A percentile compares a stretch with the other conserved stretches of the same genome.
Evolutionary conservation across 2,329 filamentous ascomycete genomes (phyloP).

Genomic region (Acephala macrosclerotiorum): DNA sequence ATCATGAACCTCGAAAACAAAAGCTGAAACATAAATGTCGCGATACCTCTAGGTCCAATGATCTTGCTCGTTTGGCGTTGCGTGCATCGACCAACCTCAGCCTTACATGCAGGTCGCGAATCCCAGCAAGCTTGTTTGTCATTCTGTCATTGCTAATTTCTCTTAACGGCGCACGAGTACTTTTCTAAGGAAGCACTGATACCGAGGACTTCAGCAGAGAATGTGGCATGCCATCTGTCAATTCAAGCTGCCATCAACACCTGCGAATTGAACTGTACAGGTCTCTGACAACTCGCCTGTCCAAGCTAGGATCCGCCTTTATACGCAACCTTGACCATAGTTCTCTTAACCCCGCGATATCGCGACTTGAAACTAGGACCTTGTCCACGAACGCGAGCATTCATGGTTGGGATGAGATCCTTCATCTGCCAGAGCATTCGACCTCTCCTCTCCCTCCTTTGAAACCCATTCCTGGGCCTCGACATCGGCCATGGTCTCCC

Average conservation of each 20-base stretch:
- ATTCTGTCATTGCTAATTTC: slow-evolving; percentile 41
- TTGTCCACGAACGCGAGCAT: slow-evolving; percentile 33
- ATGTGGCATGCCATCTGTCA: slow-evolving; percentile 25
- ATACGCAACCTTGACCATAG: slow-evolving; percentile 41
- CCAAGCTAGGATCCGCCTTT: slow-evolving; percentile 35
- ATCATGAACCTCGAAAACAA: slow-evolving; percentile 20
- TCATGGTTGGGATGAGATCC: slow-evolving; percentile 43
- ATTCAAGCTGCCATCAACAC: not conserved
- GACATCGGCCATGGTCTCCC: slow-evolving; percentile 43
- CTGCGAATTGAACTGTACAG: slow-evolving; percentile 19
- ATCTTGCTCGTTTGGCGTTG: slow-evolving; percentile 10
- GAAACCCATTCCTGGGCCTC: slow-evolving; percentile 31
- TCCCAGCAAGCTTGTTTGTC: slow-evolving; percentile 40
- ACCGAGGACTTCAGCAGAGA: slow-evolving; percentile 29
- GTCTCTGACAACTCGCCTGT: slow-evolving; percentile 26
- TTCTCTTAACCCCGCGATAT: slow-evolving; percentile 40
- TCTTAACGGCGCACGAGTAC: slow-evolving; percentile 25
- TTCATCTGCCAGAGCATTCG: slow-evolving; percentile 38
- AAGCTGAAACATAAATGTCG: slow-evolving; percentile 20
- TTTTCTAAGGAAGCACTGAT: slow-evolving; percentile 33
- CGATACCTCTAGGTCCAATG: slow-evolving; percentile 8
- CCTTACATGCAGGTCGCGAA: slow-evolving; percentile 42
- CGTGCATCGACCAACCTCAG: slow-evolving; percentile 29
- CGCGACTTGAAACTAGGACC: slow-evolving; percentile 40
- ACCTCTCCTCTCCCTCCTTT: slow-evolving; percentile 38